Evolutionary conservation across 768 basidiomycete genomes (phyloP), one percentile per base, ranked within the genome.

Genomic region (Auricularia sp.): DNA sequence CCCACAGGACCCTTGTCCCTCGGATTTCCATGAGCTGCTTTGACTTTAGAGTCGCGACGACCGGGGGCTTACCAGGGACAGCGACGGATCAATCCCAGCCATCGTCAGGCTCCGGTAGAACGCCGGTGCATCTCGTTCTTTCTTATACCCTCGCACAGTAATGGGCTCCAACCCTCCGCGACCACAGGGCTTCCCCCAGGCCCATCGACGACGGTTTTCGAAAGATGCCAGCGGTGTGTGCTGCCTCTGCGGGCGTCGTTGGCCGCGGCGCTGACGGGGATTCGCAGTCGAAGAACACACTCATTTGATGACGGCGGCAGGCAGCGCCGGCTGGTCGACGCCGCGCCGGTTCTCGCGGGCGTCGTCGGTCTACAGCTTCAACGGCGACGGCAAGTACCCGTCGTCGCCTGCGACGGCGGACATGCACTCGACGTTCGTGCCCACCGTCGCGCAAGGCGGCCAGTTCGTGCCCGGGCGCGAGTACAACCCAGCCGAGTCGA

Each of bases 401-500:
- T 29, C 34, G 33, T 42, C 39, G 39, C 39, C 39, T 7, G 7
- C 39, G 39, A 53, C 63, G 14, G 58, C 63, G n/a, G 53, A 54
- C 53, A 54, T 54, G 53, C 53, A 54, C 29, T 54, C 53, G 53
- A 54, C 53, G 7, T 54, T 54, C 29, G 53, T 54, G 11, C 53
- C 53, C 11, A 54, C 53, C 7, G n/a, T n/a, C 53, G 54, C 47
- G 11, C 47, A 58, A 36, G 54, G 56, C 36, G 63, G 63, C 54
- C n/a, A 54, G 56, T 34, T 64, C 3, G 35, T 56, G 18, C 63
- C 63, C 35, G 21, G 47, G 29, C 58, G 53, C 21, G 36, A 44
- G 29, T 64, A 64, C 56, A 51, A 64, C 54, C 63, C 63, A 10
- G 21, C 23, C 18, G 63, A 64, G n/a, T 44, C 36, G 56, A 56